phyloP scores from a whole-genome alignment of 2,329 filamentous ascomycete genomes.

The Eurotiales sp. region DNA sequence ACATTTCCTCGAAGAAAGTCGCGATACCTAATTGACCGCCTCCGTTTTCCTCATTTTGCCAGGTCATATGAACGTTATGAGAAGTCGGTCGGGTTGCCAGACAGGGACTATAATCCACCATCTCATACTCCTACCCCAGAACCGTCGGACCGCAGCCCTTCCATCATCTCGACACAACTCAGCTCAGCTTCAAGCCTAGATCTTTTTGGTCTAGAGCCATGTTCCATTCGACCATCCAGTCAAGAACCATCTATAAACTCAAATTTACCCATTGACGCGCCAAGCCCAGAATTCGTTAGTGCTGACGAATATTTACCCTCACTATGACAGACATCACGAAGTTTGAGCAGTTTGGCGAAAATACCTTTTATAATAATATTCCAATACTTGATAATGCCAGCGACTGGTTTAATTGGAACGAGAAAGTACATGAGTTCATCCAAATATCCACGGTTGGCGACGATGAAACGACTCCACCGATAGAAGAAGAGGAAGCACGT shows the following conservation, averaged over 20 bases:
- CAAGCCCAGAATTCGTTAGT: conserved; percentile 6
- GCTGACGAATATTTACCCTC: conserved; percentile 1
- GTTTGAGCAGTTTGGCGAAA: conserved; percentile 9
- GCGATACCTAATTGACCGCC: conserved; percentile 1
- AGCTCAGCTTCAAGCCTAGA: background rate
- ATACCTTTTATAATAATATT: conserved; percentile 9
- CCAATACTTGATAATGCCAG: conserved; percentile 12
- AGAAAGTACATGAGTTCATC: conserved; percentile 13
- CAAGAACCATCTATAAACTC: background rate
- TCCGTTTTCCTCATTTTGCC: conserved; percentile 1
- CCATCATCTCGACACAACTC: background rate
- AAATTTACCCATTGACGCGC: background rate
- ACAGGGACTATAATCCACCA: conserved; percentile 2
- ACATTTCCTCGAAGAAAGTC: background rate
- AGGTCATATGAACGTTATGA: background rate
- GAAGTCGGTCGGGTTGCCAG: background rate
- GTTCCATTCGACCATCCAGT: background rate
- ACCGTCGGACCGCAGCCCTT: background rate
- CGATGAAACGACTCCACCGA: background rate
- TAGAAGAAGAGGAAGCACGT: conserved; percentile 7
- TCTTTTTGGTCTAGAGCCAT: conserved; percentile 3
- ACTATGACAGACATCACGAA: conserved; percentile 1
- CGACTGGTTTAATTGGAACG: conserved; percentile 12
- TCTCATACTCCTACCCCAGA: conserved; percentile 4
- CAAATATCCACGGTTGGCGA: conserved; percentile 7